Base-by-base conservation (phyloP, 2,329 filamentous ascomycete genomes). In the Talaromyces islandicus region DNA sequence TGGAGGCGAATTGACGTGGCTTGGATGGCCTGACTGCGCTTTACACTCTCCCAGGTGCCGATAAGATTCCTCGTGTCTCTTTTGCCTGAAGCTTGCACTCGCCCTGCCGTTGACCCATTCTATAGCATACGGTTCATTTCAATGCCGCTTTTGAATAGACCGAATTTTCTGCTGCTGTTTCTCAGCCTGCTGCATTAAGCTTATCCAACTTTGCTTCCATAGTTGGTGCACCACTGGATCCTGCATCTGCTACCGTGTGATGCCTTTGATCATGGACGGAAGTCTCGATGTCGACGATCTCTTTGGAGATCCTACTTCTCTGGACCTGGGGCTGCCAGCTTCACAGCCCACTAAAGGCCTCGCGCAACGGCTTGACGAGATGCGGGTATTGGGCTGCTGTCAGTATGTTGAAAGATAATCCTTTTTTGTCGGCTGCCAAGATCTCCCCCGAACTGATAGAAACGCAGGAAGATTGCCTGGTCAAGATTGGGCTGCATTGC, bases 401-500 rank as follows among this genome's bases (percentile, higher is more conserved):
- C 89, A 92, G 91, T 94, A 85, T 77, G 87, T 81, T 54, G 51
- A 54, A 56, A 24, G n/a, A 7, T 3, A 6, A 6, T 38, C 12
- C 27, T 35, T 9, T 30, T 7, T 7, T 1, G 24, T 35, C 24
- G 17, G 11, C 19, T 30, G n/a, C 24, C 9, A 19, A 50, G 29
- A 24, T 32, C 24, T 35, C 11, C 50, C 50, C 32, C 11, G 6
- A 21, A 53, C 64, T 72, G 56, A 74, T 71, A 62, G 66, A 43
- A 30, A 11, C 54, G 51, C 66, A 95, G 92, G 71, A 86, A 85
- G 64, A 83, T 97, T 58, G 87, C 89, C 30, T 97, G 93, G 92
- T 96, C 93, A 11, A 92, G 88, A 68, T 84, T 86, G 62, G 93
- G 93, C 50, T 91, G 88, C 62, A 90, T 97, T 65, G 92, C 92